phyloP scores from a whole-genome alignment of 129 eudicot genomes.

The Artemisia tridentata region DNA sequence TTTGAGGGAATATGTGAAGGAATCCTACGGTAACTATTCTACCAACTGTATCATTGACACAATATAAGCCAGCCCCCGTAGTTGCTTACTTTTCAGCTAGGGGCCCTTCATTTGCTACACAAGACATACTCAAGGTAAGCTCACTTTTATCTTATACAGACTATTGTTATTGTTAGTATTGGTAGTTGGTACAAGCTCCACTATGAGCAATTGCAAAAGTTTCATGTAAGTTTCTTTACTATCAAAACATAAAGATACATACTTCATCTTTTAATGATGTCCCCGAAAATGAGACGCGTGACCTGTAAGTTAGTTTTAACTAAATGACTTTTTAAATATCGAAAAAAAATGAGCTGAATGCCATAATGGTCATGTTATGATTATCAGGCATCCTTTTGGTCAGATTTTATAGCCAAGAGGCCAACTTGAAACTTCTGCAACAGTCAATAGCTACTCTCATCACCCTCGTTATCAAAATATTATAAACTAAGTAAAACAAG shows the following conservation, averaged over 20 bases:
- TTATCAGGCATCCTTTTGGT: neutral
- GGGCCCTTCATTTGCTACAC: conserved; percentile 60
- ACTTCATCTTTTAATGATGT: no score
- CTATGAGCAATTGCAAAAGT: neutral
- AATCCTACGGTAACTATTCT: conserved; percentile 65
- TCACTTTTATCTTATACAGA: conserved; percentile 10
- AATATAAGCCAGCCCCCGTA: conserved; percentile 69
- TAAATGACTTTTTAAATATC: no score
- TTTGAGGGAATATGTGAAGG: conserved; percentile 32
- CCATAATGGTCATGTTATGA: neutral
- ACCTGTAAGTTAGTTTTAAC: no score
- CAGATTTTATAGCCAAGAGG: neutral
- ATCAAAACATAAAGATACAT: no score
- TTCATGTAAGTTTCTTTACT: neutral
- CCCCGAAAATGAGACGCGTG: no score
- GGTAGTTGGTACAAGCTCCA: no score
- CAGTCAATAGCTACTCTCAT: neutral
- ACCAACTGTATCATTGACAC: conserved; percentile 36
- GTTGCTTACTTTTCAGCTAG: conserved; percentile 65
- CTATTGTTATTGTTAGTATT: neutral
- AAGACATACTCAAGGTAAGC: conserved; percentile 60
- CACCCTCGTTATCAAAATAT: no score
- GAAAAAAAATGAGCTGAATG: neutral
- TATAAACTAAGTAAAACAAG: no score
- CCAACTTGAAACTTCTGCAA: neutral